Evolutionary conservation across 768 basidiomycete genomes (phyloP).

Genomic region (Dentipellis sp.): DNA sequence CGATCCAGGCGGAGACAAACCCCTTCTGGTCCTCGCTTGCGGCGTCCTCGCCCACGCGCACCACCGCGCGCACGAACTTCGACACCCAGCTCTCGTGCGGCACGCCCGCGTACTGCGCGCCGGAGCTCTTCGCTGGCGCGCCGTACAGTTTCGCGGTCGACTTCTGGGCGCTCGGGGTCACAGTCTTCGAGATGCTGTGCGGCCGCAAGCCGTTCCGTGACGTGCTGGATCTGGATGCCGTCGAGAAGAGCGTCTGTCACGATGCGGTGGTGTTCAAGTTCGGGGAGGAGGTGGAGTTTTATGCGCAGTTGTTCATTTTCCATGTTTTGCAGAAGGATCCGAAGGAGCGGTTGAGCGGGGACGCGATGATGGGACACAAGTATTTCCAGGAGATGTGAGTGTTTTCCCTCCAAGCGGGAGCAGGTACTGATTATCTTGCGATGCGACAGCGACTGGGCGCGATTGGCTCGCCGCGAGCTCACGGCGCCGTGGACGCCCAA

Average conservation of each 20-base stretch:
- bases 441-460: not conserved
- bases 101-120: constrained; percentile 5
- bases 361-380: not conserved
- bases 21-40: not conserved
- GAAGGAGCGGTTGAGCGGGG: not conserved
- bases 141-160: constrained; percentile 46
- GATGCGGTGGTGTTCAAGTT: not conserved
- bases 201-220: constrained; percentile 1
- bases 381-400: constrained; percentile 1
- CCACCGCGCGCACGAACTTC: not conserved
- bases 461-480: not conserved
- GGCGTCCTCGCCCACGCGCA: not conserved
- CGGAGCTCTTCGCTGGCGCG: constrained; percentile 4
- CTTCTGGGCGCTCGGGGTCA: constrained; percentile 95
- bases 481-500: not conserved
- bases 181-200: constrained; percentile 77
- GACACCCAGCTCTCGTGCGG: not conserved
- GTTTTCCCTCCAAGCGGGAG: not conserved
- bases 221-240: not conserved
- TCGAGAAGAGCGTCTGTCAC: not conserved
- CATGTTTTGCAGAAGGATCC: not conserved
- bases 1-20: not conserved
- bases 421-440: not conserved
- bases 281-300: not conserved
- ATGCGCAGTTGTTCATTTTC: not conserved